These are phyloP conservation scores for Moringa oleifera DNA, from an alignment of 345 rosid species.

Conservation along the genomic window DNA sequence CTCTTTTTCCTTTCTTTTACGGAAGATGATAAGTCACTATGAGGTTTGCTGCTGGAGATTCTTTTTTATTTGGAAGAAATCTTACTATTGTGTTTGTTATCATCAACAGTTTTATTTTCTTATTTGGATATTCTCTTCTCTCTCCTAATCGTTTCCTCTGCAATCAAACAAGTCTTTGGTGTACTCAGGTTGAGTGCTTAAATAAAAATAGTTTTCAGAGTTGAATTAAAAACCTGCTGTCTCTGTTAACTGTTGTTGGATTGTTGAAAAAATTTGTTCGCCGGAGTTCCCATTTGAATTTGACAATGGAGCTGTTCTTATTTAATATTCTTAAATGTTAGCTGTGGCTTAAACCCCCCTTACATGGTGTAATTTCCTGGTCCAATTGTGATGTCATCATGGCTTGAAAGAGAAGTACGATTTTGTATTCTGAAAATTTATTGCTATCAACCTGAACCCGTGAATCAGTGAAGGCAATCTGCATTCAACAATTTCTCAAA, in stretches of 20 bases:
- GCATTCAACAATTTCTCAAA: slow-evolving; percentile 22
- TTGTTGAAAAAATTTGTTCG: too few species aligned
- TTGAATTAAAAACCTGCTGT: neutral
- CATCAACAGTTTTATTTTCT: neutral
- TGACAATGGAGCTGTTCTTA: neutral
- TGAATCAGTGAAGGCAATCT: slow-evolving; percentile 25
- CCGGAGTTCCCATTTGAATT: neutral
- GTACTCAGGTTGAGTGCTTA: neutral
- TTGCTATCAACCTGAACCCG: slow-evolving; percentile 37
- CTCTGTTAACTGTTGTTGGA: too few species aligned
- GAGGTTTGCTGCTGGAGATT: neutral
- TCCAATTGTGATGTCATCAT: slow-evolving; percentile 15
- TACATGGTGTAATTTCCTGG: slow-evolving; percentile 12
- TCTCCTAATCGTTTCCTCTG: neutral
- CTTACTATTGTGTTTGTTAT: neutral
- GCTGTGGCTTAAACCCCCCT: neutral
- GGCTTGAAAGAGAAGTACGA: neutral
- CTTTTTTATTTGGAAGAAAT: neutral
- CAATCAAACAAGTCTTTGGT: neutral
- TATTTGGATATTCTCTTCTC: neutral
- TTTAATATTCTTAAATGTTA: neutral
- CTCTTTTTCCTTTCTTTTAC: too few species aligned
- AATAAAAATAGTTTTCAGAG: too few species aligned
- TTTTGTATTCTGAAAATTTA: slow-evolving; percentile 23
- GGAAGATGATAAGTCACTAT: neutral